phyloP scores from a whole-genome alignment of 2,329 filamentous ascomycete species.

The Monosporascus sp. region DNA sequence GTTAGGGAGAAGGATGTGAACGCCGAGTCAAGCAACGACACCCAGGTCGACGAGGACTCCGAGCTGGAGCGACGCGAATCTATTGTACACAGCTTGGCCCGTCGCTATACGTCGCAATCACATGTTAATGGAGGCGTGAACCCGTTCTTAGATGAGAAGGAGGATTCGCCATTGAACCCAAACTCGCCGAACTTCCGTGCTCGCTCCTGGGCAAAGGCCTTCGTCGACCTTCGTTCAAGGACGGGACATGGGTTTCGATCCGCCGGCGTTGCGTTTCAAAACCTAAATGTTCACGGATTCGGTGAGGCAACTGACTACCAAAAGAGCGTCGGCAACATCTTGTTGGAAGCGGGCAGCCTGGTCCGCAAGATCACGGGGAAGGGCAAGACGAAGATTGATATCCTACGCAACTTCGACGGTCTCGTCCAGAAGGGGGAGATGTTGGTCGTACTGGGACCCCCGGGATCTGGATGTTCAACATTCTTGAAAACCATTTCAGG shows the following conservation, averaged over 20 bases:
- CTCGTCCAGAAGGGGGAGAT: conserved; percentile 67
- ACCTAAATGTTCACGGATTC: conserved; percentile 64
- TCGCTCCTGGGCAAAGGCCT: conserved; percentile 54
- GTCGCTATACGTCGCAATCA: conserved; percentile 48
- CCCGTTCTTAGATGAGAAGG: conserved; percentile 41
- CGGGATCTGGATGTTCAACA: conserved; percentile 72
- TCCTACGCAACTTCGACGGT: conserved; percentile 62
- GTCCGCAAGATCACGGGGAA: conserved; percentile 45
- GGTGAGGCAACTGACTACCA: conserved; percentile 66
- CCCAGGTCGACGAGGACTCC: conserved; percentile 32
- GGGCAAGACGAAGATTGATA: conserved; percentile 57
- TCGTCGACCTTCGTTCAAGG: conserved; percentile 46
- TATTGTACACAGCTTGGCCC: conserved; percentile 50
- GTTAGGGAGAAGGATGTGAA: conserved; percentile 21
- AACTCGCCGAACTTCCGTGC: conserved; percentile 47
- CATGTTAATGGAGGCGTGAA: conserved; percentile 33
- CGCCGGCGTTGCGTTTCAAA: conserved; percentile 59
- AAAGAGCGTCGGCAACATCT: conserved; percentile 58
- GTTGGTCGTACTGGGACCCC: conserved; percentile 69
- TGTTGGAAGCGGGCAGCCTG: conserved; percentile 43
- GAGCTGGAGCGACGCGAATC: conserved; percentile 47
- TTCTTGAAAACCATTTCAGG: conserved; percentile 80
- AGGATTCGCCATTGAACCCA: conserved; percentile 50
- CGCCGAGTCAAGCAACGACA: conserved; percentile 23
- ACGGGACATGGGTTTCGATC: conserved; percentile 53